These are phyloP conservation scores for Cucurbitaria berberidis DNA, from an alignment of 2,329 filamentous ascomycete species.

Conservation along the genomic window DNA sequence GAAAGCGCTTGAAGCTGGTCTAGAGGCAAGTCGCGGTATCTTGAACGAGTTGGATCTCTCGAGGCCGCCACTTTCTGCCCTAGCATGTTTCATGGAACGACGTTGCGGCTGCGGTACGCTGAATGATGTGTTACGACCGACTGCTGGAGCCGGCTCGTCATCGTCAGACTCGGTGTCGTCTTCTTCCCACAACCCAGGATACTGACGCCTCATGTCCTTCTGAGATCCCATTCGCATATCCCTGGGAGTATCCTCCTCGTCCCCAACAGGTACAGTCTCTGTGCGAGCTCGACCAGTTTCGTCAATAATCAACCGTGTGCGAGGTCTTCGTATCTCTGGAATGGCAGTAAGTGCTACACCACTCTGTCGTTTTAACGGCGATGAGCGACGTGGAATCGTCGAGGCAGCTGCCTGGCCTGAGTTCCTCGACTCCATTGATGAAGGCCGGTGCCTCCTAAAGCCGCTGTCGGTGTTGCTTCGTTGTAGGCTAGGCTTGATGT, in stretches of 20 bases:
- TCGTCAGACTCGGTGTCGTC: slow-evolving; percentile 49
- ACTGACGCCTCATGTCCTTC: slow-evolving; percentile 44
- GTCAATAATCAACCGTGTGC: slow-evolving; percentile 56
- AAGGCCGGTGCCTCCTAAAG: slow-evolving; percentile 36
- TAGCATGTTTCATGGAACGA: slow-evolving; percentile 45
- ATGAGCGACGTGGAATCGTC: slow-evolving; percentile 52
- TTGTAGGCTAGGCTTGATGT: slow-evolving; percentile 45
- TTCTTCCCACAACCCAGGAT: slow-evolving; percentile 54
- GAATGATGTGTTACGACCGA: slow-evolving; percentile 48
- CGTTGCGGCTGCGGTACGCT: slow-evolving; percentile 40
- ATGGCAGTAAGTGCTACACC: slow-evolving; percentile 53
- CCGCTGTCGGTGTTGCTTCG: slow-evolving; percentile 57
- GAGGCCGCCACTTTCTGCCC: slow-evolving; percentile 38
- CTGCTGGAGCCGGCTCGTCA: slow-evolving; percentile 37
- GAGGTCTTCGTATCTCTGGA: slow-evolving; percentile 51
- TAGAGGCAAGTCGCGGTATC: slow-evolving; percentile 39
- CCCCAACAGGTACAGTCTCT: slow-evolving; percentile 49
- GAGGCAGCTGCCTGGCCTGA: slow-evolving; percentile 27
- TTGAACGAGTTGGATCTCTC: slow-evolving; percentile 42
- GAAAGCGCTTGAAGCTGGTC: slow-evolving; percentile 37
- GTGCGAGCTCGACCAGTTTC: slow-evolving; percentile 56
- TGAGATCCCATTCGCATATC: slow-evolving; percentile 31
- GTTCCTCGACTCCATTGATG: slow-evolving; percentile 39
- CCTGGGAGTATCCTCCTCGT: slow-evolving; percentile 41
- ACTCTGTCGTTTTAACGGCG: slow-evolving; percentile 55